Evolutionary conservation across 768 basidiomycete genomes (phyloP), one percentile per base, ranked within the genome.

Genomic region (Mycena maculata): DNA sequence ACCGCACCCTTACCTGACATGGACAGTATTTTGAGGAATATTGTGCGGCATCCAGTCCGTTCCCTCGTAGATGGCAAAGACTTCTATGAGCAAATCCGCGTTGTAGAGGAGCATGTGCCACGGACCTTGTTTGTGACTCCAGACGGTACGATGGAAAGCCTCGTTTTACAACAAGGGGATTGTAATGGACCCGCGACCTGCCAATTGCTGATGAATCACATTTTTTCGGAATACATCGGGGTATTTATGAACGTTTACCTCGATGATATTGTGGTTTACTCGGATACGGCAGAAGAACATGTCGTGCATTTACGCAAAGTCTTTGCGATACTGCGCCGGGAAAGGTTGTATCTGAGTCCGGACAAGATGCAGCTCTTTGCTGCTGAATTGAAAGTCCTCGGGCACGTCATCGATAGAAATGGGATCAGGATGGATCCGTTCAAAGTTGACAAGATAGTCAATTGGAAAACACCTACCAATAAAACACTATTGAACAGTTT

Each of bases 161-260:
- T 73, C 0, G 82, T 85, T 0, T 68, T 75, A 28, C 79, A 76
- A 48, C 67, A 67, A 12, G 79, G 78, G 0, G 77, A 81, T 48
- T 78, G 74, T 25, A 81, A 80, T 61, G 76, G 74, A 7, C 72
- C 73, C 0, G 83, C 84, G 0, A 85, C 83, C 0, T 85, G 79
- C 71, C 84, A 85, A 59, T 66, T 78, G 0, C 52, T 86, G 0
- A 85, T 85, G 82, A 83, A 83, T 42, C 77, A 84, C 42, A 71
- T 86, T 0, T 80, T 79, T 49, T 47, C 67, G 0, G 39, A 65
- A 1, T 75, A 76, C 45, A 78, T 86, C 47, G 83, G 83, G 0
- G 52, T 57, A 0, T 80, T 83, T 49, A 76, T 82, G 65, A 77
- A 83, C 59, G 74, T 85, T 2, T 82, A 83, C 67, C 72, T 84